A percentile compares a stretch with the other conserved stretches of the same genome.
Conservation (phyloP, 2,329 filamentous ascomycete species). For the Ilyonectria sp. region DNA sequence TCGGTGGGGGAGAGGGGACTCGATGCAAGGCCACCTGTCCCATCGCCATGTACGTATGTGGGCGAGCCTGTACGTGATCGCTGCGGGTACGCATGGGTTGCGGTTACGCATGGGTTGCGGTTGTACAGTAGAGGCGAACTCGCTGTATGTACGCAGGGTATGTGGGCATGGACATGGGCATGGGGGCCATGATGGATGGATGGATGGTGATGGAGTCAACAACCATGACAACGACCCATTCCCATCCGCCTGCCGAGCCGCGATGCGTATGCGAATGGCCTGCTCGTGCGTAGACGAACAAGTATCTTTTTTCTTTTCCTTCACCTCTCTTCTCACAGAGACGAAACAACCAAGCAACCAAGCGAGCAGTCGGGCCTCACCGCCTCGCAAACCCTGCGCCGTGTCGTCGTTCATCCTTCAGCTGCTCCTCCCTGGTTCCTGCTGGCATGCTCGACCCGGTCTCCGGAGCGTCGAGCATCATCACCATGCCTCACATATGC, state of each 20-base stretch:
- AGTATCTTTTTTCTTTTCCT: not conserved
- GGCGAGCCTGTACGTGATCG: conserved; percentile 19
- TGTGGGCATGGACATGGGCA: not conserved
- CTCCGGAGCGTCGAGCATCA: not conserved
- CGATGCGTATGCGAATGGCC: conserved; percentile 21
- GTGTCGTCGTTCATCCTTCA: conserved; percentile 5
- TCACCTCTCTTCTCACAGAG: conserved; percentile 4
- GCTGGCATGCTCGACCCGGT: not conserved
- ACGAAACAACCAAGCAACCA: not conserved
- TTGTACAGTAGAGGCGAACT: conserved; percentile 18
- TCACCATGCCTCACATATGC: conserved; percentile 11
- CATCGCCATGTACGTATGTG: conserved; percentile 14
- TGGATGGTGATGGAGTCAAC: not conserved
- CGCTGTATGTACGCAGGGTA: conserved; percentile 15
- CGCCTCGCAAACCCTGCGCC: conserved; percentile 8
- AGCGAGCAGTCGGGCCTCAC: conserved; percentile 22
- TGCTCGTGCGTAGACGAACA: conserved; percentile 25
- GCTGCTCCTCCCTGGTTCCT: not conserved
- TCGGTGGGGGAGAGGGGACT: conserved; percentile 14
- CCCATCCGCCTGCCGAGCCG: conserved; percentile 16
- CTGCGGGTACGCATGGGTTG: conserved; percentile 12
- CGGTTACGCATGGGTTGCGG: conserved; percentile 17
- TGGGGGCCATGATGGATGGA: not conserved
- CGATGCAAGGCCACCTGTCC: conserved; percentile 23
- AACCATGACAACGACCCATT: conserved; percentile 20